A percentile compares a stretch with the other conserved stretches of the same genome.
Conservation (phyloP, 768 basidiomycete genomes). For the Pleurotus sapidus region DNA sequence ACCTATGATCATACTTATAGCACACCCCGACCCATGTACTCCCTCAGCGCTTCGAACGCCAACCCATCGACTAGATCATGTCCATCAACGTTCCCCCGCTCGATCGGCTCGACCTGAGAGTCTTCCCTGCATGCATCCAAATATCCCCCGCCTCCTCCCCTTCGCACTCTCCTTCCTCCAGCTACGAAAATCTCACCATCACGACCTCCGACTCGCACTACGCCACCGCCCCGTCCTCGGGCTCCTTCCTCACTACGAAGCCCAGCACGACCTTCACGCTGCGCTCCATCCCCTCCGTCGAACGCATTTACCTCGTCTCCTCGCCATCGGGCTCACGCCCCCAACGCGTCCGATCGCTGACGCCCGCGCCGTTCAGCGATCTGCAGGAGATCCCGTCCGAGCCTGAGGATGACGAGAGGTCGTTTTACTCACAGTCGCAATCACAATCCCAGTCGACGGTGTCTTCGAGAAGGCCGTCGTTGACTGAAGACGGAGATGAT, state of each 20-base stretch:
- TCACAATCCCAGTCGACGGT: not conserved
- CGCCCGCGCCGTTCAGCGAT: slow-evolving; percentile 6
- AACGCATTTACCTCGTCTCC: slow-evolving; percentile 2
- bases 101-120: not conserved
- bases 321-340: not conserved
- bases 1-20: not conserved
- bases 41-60: not conserved
- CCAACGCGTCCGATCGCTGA: not conserved
- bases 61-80: not conserved
- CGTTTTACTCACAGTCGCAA: not conserved
- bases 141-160: not conserved
- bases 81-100: not conserved
- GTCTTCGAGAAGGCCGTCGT: not conserved
- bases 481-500: not conserved
- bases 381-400: slow-evolving; percentile 1
- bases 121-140: not conserved
- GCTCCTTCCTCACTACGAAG: not conserved
- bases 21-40: not conserved
- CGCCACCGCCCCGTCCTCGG: not conserved
- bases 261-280: slow-evolving; percentile 3
- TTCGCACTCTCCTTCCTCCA: not conserved
- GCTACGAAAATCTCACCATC: not conserved
- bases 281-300: not conserved
- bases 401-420: not conserved
- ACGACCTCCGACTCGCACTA: not conserved